A percentile compares a stretch with the other conserved stretches of the same genome.
phyloP scores from a whole-genome alignment of 2,329 filamentous ascomycete species.

The Kalmusia sp. region DNA sequence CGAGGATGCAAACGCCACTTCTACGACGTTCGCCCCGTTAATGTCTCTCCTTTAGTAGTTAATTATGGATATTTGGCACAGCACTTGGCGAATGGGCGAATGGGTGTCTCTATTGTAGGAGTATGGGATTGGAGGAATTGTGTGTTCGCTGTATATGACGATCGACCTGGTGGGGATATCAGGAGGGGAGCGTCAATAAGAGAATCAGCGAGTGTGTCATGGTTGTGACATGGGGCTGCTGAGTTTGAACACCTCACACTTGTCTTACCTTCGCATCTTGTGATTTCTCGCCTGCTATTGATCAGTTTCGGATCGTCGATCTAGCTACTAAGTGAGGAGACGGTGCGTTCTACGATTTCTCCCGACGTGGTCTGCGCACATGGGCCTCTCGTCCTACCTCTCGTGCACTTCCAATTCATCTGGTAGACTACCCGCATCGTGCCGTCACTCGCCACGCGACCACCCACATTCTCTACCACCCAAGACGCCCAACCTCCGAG shows the following conservation, averaged over 20 bases:
- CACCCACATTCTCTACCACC: too few relatives aligned
- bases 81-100: neutral
- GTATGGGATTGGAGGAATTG: neutral
- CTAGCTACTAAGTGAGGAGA: neutral
- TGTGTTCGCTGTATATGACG: neutral
- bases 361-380: too few relatives aligned
- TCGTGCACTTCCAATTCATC: too few relatives aligned
- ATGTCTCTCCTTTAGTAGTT: slow-evolving; percentile 5
- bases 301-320: neutral
- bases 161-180: neutral
- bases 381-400: too few relatives aligned
- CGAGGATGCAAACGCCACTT: neutral
- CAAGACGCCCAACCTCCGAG: too few relatives aligned
- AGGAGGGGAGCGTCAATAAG: neutral
- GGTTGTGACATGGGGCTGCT: neutral
- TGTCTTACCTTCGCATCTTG: neutral
- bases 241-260: neutral
- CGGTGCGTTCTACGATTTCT: too few relatives aligned
- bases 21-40: slow-evolving; percentile 1
- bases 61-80: neutral
- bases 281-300: neutral
- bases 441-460: too few relatives aligned
- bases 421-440: too few relatives aligned
- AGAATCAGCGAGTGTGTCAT: slow-evolving; percentile 1
- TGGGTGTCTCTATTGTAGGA: slow-evolving; percentile 1